Evolutionary conservation across 768 basidiomycete genomes (phyloP).

Genomic region (Lactarius hatsudake): DNA sequence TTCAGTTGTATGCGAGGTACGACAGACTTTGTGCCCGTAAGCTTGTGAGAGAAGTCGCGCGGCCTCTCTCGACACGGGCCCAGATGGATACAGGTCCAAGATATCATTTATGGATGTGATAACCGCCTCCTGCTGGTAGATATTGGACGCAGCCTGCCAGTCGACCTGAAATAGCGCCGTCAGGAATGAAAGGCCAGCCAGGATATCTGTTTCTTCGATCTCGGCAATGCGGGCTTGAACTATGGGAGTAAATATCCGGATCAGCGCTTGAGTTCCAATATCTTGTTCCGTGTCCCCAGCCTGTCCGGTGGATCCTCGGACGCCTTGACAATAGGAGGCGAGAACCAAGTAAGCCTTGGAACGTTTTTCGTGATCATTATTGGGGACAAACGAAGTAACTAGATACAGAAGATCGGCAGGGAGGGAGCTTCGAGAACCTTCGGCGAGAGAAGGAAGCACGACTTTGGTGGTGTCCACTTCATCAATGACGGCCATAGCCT

Average conservation of each 20-base stretch:
- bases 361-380: conserved; percentile 34
- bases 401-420: conserved; percentile 26
- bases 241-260: conserved; percentile 48
- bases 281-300: conserved; percentile 40
- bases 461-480: conserved; percentile 4
- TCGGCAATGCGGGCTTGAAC: conserved; percentile 53
- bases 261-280: conserved; percentile 49
- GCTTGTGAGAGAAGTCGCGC: conserved; percentile 77
- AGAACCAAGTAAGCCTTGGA: conserved; percentile 72
- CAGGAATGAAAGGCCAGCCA: conserved; percentile 62
- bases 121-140: conserved; percentile 63
- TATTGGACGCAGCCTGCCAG: conserved; percentile 57
- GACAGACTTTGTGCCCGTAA: conserved; percentile 68
- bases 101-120: conserved; percentile 65
- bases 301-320: conserved; percentile 40
- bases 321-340: conserved; percentile 64
- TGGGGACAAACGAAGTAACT: conserved; percentile 22
- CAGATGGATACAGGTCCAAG: conserved; percentile 58
- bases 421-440: conserved; percentile 19
- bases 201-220: conserved; percentile 49
- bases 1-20: conserved; percentile 56
- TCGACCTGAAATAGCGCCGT: conserved; percentile 86
- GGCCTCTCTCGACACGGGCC: conserved; percentile 52
- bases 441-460: neutral
- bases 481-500: conserved; percentile 22